Base-by-base conservation (phyloP, 176 grass and related monocot species). In the Eragrostis curvula region DNA sequence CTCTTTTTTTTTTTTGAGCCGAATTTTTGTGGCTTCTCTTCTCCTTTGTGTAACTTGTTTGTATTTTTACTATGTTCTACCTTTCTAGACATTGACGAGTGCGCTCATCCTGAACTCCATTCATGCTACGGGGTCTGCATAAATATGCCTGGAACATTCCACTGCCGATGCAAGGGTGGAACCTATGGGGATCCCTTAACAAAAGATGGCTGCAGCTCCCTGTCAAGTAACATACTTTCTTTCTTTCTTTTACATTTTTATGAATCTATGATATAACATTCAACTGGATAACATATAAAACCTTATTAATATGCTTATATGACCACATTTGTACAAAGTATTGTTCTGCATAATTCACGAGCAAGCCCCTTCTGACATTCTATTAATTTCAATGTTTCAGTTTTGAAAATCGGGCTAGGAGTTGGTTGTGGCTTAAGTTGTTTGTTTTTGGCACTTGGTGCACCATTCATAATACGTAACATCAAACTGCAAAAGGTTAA, bases 361-460 rank as follows among this genome's bases (percentile, higher is more conserved):
- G 9, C 43, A 45, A 45, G 9, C 43, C 3, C 9, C 9, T 17
- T 15, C 5, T 51, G 13, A 51, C 6, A 51, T 51, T 17, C 3
- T 5, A 1, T 51, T 5, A 51, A 51, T 51, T 51, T 50, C 3
- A 14, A 11, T 60, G 2, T 27, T 69, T 55, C 74, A 91, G 89
- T 69, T 25, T 51, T 91, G 25, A 65, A 61, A 8, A 84, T 84
- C 42, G 73, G 77, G 62, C 52, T 87, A 44, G 75, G 61, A 78
- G 67, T 77, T 2, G 56, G 85, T 0, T 52, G 83, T 68, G 81
- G 49, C 14, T 36, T 68, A 58, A 43, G 39, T 70, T 51, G 87
- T 72, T 30, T 84, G 65, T 30, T 76, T 78, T 53, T 90, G 42
- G 73, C 66, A 15, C 23, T 87, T 44, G 47, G 56, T 51, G 49